Evolutionary conservation across 176 grass and related monocot genomes (phyloP), one percentile per base, ranked within the genome.

Genomic region (Ananas comosus): DNA sequence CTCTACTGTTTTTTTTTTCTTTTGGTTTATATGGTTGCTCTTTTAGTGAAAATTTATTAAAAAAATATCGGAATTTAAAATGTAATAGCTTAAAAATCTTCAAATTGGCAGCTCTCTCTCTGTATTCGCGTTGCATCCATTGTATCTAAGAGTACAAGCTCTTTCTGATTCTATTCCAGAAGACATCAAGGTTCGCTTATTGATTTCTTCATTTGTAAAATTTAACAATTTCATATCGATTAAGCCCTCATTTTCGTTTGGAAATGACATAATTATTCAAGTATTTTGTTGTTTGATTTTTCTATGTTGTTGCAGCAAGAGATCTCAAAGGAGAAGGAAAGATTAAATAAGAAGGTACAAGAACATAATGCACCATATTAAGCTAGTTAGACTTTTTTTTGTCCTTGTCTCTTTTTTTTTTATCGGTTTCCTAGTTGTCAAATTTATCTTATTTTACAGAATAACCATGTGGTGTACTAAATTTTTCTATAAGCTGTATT

Each of bases 111-210:
- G 94, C 67, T 99, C 94, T 49, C 94, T 99, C 53, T 99, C 94
- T 78, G 94, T 99, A 63, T 90, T 93, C 86, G 87, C 94, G 0
- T 66, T 99, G 73, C 94, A 99, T 75, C 94, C 94, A 25, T 66
- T 99, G 28, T 99, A 99, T 69, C 81, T 99, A 80, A 90, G 94
- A 73, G 89, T 99, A 72, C 89, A 93, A 76, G 77, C 85, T 48
- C 87, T 99, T 78, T 99, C 94, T 73, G 78, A 86, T 72, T 65
- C 83, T 69, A 86, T 99, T 78, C 94, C 89, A 50, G 79, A 73
- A 8, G 82, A 93, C 65, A 66, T 99, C 80, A 93, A 88, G 94
- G 89, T 78, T 52, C 51, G 50, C 68, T 78, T 12, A 13, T 74
- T 81, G 57, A 47, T 2, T 48, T 10, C 29, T 23, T 80, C 23